Base-by-base conservation (phyloP, 176 grass and related monocot species). In the Olyra latifolia region DNA sequence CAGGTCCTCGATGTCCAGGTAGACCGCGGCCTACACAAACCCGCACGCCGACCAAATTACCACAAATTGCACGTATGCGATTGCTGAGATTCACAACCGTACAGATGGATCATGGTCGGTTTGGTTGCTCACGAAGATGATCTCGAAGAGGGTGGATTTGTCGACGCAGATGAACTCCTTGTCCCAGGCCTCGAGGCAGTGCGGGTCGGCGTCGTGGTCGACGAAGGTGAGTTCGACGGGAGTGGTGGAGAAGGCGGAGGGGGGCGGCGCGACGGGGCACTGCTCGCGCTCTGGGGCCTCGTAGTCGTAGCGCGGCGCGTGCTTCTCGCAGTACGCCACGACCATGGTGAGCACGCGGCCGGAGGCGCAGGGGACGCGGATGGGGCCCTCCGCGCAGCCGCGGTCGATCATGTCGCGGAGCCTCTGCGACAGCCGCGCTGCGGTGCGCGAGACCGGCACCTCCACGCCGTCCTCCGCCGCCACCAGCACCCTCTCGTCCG, bases 121-220 rank as follows among this genome's bases (percentile, higher is more conserved):
- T 55, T 56, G 38, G 46, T 24, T 30, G 22, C 71, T 57, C 76
- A 97, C 94, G 66, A 97, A 38, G 64, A 97, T 83, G 80, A 93
- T 43, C 69, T 77, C 84, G 46, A 89, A 97, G 62, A 93, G 84
- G 27, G 81, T 87, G 75, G 83, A 72, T 54, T 89, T 87, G 80
- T 89, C 86, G 17, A 87, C 84, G 40, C 75, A 25, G 52, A 97
- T 69, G 69, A 97, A 86, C 8, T 87, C 82, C 4, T 42, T n/a
- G 55, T 97, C 86, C 86, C 86, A 97, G 13, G 48, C 61, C n/a
- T 89, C 77, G 70, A 97, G 81, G 11, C 88, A 84, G 12, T 91
- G 62, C 30, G 68, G 69, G 35, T 88, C 87, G 6, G 66, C 74
- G 6, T 42, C 16, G 69, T 53, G 69, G 32, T 84, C 19, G 69